phyloP scores from a whole-genome alignment of 2,329 filamentous ascomycete species.

The Beauveria australis region DNA sequence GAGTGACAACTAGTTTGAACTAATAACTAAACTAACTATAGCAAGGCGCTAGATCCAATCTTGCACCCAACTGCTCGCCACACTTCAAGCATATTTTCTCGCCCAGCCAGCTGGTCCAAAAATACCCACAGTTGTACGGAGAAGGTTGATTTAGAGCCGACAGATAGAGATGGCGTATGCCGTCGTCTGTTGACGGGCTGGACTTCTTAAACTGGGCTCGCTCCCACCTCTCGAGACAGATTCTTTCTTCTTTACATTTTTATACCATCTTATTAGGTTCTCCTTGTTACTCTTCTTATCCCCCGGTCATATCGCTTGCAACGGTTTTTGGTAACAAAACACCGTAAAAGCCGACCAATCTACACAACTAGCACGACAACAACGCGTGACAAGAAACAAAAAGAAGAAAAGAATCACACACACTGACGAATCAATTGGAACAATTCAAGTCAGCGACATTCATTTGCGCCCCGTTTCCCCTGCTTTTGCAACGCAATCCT shows the following conservation, averaged over 20 bases:
- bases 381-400: not conserved
- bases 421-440: not conserved
- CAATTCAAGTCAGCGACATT: not conserved
- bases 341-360: not conserved
- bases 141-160: not conserved
- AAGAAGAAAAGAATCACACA: not conserved
- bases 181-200: not conserved
- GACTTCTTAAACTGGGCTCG: not conserved
- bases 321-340: not conserved
- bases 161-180: not conserved
- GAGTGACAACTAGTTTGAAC: not conserved
- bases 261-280: not conserved
- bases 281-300: not conserved
- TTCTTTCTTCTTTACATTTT: not conserved
- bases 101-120: not conserved
- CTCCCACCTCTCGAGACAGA: not conserved
- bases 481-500: constrained; percentile 4
- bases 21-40: not conserved
- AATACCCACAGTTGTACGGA: constrained; percentile 7
- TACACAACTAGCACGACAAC: not conserved
- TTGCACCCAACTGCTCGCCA: not conserved
- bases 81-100: constrained; percentile 1
- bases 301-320: not conserved
- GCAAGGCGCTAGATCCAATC: not conserved
- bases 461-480: not conserved